phyloP scores from a whole-genome alignment of 257 asterid species.

The Asclepias syriaca region DNA sequence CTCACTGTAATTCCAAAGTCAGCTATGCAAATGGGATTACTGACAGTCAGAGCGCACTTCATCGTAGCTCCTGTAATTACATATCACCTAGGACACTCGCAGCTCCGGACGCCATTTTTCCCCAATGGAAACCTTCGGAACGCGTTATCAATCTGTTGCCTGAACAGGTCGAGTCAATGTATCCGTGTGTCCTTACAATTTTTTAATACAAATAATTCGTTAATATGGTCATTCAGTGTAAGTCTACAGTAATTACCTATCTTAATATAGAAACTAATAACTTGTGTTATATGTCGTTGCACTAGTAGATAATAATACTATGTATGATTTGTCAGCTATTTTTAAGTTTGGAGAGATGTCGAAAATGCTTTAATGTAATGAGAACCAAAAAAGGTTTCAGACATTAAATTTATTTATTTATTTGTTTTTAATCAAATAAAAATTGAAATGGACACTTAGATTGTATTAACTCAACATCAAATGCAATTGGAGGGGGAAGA shows the following conservation, averaged over 20 bases:
- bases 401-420: neutral
- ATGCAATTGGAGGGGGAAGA: neutral
- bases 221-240: neutral
- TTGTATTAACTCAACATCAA: neutral
- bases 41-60: constrained; percentile 27
- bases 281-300: neutral
- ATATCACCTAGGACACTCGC: constrained; percentile 19
- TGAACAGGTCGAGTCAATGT: constrained; percentile 52
- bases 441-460: neutral
- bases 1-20: constrained; percentile 36
- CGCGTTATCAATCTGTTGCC: constrained; percentile 60
- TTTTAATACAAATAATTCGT: neutral
- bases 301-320: neutral
- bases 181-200: neutral
- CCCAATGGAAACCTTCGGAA: constrained; percentile 78
- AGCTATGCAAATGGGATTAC: constrained; percentile 25
- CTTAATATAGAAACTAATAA: too few species aligned
- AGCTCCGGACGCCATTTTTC: constrained; percentile 48
- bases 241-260: neutral
- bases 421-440: neutral
- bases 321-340: neutral
- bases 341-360: neutral
- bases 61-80: constrained; percentile 45
- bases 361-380: neutral
- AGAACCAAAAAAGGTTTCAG: neutral